A percentile compares a stretch with the other conserved stretches of the same genome.
Conservation (phyloP, 2,329 filamentous ascomycete genomes). For the Gaeumannomyces tritici region DNA sequence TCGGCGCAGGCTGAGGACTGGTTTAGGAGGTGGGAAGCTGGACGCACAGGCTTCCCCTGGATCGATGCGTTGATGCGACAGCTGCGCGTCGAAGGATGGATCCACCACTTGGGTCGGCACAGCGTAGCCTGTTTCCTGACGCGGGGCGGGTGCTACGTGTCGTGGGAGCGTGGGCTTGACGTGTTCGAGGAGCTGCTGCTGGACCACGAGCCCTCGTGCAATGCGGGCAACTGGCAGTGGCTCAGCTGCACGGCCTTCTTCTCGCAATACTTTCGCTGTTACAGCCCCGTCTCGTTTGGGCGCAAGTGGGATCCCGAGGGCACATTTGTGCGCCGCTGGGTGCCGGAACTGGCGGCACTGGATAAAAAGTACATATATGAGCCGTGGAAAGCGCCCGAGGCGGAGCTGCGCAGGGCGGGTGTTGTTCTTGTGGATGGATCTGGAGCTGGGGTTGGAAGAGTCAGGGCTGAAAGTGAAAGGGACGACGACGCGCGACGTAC, state of each 20-base stretch:
- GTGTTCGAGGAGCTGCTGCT: constrained; percentile 70
- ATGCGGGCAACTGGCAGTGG: constrained; percentile 73
- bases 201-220: constrained; percentile 66
- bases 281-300: constrained; percentile 61
- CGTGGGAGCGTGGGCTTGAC: constrained; percentile 70
- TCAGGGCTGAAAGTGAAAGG: constrained; percentile 50
- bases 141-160: constrained; percentile 65
- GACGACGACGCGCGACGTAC: constrained; percentile 23
- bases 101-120: constrained; percentile 69
- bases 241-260: constrained; percentile 68
- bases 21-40: constrained; percentile 60
- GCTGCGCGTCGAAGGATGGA: constrained; percentile 63
- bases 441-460: constrained; percentile 25
- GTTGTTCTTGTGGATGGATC: constrained; percentile 15
- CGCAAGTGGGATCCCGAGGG: constrained; percentile 69
- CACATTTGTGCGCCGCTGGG: constrained; percentile 51
- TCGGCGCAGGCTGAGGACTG: constrained; percentile 50
- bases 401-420: constrained; percentile 59
- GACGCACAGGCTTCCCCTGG: constrained; percentile 68
- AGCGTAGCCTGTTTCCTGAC: constrained; percentile 77
- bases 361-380: constrained; percentile 68
- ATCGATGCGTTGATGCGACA: constrained; percentile 76
- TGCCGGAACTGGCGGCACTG: constrained; percentile 54
- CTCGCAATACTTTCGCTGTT: constrained; percentile 61
- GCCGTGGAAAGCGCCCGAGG: constrained; percentile 63